These are phyloP conservation scores for Colletotrichum spinosum DNA, from an alignment of 2,329 filamentous ascomycete species.

Conservation along the genomic window DNA sequence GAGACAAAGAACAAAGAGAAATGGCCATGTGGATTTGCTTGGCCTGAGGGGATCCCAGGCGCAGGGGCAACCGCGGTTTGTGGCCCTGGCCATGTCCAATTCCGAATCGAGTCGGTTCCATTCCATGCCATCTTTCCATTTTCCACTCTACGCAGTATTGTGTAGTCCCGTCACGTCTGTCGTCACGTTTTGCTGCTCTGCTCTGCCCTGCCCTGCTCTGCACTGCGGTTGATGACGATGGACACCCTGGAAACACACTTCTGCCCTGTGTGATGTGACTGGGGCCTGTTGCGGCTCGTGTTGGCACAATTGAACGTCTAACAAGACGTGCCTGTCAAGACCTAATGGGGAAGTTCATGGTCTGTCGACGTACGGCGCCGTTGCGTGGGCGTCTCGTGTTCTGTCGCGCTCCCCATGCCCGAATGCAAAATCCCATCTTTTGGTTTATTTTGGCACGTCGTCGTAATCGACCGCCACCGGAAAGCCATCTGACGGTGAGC, in stretches of 20 bases:
- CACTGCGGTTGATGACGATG: too few relatives aligned
- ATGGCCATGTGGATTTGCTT: conserved; percentile 5
- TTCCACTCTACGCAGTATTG: too few relatives aligned
- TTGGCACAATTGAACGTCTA: conserved; percentile 12
- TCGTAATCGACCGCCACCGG: conserved; percentile 37
- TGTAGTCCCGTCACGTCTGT: too few relatives aligned
- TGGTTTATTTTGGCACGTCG: conserved; percentile 27
- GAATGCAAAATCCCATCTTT: conserved; percentile 28
- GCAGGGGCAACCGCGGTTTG: conserved; percentile 28
- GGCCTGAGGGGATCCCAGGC: conserved; percentile 4
- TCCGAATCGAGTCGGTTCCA: conserved; percentile 23
- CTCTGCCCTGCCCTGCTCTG: too few relatives aligned
- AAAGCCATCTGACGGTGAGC: conserved; percentile 37
- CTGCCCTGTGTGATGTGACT: too few relatives aligned
- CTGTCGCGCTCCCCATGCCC: not conserved
- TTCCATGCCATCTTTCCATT: conserved; percentile 1
- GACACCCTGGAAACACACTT: too few relatives aligned
- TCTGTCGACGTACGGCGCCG: not conserved
- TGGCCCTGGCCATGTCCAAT: not conserved
- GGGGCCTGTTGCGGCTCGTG: conserved; percentile 33
- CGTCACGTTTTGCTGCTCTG: too few relatives aligned
- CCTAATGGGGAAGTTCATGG: conserved; percentile 28
- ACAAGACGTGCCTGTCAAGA: not conserved
- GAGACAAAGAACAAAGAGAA: not conserved
- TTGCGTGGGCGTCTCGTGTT: conserved; percentile 29